Evolutionary conservation across 2,329 filamentous ascomycete species (phyloP), one percentile per base, ranked within the genome.

Genomic region (Beauveria caledonica): DNA sequence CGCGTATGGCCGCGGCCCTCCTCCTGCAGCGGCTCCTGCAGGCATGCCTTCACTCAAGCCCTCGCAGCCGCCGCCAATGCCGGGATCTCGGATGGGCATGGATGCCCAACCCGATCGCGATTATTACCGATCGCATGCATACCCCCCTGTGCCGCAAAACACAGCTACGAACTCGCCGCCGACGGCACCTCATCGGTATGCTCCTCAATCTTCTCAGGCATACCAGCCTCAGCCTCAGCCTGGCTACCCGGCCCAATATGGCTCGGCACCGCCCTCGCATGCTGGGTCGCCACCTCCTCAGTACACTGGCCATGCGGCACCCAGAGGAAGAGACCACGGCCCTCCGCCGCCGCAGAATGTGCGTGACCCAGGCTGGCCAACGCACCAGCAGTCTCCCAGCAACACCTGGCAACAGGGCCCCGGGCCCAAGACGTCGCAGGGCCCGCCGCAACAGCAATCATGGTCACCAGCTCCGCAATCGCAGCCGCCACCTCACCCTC

Each of bases 11-110:
- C 77, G 71, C 42, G 48, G 42, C 42, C 48, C 49, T 17, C 56
- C 67, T 29, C 63, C 69, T 11, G 63, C 68, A 7, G 65, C 66
- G 15, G 77, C 63, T 69, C 73, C 68, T 65, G 77, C 80, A 3
- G 76, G 72, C 8, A 84, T 85, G 72, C 80, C 82, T 19, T 73
- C 81, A 5, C 71, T 85, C 57, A 85, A 85, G 69, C 80, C 82
- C 5, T 74, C 76, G 4, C 78, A 80, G 62, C 64, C 78, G 8
- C 77, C 78, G 62, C 76, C 79, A 56, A 71, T 80, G 66, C 74
- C 71, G 25, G 70, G 73, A 5, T 75, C 79, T n/a, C 74, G 80
- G 65, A 63, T 74, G 71, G 54, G 72, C 23, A 68, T 73, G 13
- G 73, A 74, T 21, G 61, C 68, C 4, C 63, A 72, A 15, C 63